Evolutionary conservation across 768 basidiomycete species (phyloP).

Genomic region (Calocybe cyanea): DNA sequence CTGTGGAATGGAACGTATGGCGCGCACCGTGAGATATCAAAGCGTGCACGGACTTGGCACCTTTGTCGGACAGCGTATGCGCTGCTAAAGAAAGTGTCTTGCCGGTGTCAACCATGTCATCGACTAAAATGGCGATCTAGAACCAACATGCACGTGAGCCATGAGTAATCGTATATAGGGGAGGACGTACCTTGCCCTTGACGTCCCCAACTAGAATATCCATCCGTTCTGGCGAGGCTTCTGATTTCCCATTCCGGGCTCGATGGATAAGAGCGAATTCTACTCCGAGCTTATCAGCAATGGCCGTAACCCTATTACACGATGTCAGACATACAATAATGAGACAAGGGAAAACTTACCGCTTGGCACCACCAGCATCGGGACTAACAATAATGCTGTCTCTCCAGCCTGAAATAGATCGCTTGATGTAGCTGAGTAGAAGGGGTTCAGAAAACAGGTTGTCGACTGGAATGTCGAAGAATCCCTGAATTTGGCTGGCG

Average conservation of each 20-base stretch:
- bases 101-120: slow-evolving; percentile 98
- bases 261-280: slow-evolving; percentile 96
- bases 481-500: slow-evolving; percentile 97
- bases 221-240: slow-evolving; percentile 74
- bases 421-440: slow-evolving; percentile 92
- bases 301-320: slow-evolving; percentile 72
- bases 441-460: slow-evolving; percentile 95
- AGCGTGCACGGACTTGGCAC: slow-evolving; percentile 82
- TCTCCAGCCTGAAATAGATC: slow-evolving; percentile 79
- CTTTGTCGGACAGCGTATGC: slow-evolving; percentile 82
- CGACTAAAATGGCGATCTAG: slow-evolving; percentile 90
- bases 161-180: neutral
- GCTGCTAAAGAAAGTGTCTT: slow-evolving; percentile 83
- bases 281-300: slow-evolving; percentile 92
- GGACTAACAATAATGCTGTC: slow-evolving; percentile 92
- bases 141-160: slow-evolving; percentile 6
- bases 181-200: slow-evolving; percentile 64
- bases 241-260: slow-evolving; percentile 69
- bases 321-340: slow-evolving; percentile 8
- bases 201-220: slow-evolving; percentile 96
- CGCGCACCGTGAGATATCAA: slow-evolving; percentile 84
- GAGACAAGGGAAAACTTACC: slow-evolving; percentile 46
- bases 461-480: slow-evolving; percentile 98
- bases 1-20: slow-evolving; percentile 5
- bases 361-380: slow-evolving; percentile 97